These are phyloP conservation scores for Petunia axillaris DNA, from an alignment of 257 asterid genomes.

Conservation along the genomic window DNA sequence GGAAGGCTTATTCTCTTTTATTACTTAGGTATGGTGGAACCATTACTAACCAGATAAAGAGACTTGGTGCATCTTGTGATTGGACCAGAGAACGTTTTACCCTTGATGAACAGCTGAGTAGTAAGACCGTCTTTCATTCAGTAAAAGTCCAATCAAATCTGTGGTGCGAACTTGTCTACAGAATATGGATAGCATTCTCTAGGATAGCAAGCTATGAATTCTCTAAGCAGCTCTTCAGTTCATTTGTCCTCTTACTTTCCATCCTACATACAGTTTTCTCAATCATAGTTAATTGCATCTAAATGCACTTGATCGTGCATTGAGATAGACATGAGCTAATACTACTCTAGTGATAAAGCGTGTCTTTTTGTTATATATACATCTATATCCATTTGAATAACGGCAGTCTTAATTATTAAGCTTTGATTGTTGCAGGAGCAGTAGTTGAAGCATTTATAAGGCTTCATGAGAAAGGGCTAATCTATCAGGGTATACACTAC, in stretches of 20 bases:
- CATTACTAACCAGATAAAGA: constrained; percentile 91
- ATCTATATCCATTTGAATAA: background rate
- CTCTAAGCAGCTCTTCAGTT: background rate
- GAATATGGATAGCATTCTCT: constrained; percentile 20
- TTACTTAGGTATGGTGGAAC: constrained; percentile 92
- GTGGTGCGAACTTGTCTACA: constrained; percentile 25
- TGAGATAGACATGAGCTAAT: constrained; percentile 3
- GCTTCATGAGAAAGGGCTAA: constrained; percentile 96
- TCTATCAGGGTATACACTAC: constrained; percentile 76
- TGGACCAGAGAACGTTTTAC: constrained; percentile 96
- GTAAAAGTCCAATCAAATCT: constrained; percentile 51
- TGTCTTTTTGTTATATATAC: background rate
- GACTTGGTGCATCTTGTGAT: constrained; percentile 99
- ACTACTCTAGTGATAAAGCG: constrained; percentile 3
- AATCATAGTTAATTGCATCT: background rate
- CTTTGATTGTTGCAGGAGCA: constrained; percentile 67
- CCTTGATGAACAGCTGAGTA: constrained; percentile 91
- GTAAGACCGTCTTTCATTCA: constrained; percentile 70
- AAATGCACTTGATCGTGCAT: background rate
- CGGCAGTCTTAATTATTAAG: constrained; percentile 26
- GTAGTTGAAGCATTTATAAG: constrained; percentile 91
- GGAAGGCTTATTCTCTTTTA: constrained; percentile 18
- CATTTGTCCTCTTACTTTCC: background rate
- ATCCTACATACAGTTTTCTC: background rate
- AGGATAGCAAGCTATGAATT: constrained; percentile 29